These are phyloP conservation scores for Cladorrhinum sp. DNA, from an alignment of 2,329 filamentous ascomycete genomes.

Conservation along the genomic window DNA sequence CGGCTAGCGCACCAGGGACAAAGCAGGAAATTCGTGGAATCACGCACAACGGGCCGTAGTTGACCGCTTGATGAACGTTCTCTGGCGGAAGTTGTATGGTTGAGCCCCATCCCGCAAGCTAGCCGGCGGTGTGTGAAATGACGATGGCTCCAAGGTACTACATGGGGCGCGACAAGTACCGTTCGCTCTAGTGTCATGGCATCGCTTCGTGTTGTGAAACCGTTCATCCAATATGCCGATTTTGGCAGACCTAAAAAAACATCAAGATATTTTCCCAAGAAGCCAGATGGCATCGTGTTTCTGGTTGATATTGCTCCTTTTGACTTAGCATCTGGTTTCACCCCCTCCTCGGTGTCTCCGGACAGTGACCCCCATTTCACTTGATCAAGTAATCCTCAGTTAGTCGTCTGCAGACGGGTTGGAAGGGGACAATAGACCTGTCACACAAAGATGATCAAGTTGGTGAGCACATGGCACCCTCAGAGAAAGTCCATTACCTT, in stretches of 20 bases:
- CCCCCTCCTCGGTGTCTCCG: background rate
- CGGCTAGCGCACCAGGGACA: slow-evolving; percentile 12
- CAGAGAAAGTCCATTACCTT: slow-evolving; percentile 9
- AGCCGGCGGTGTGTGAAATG: background rate
- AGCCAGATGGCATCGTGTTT: slow-evolving; percentile 1
- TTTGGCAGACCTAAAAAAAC: background rate
- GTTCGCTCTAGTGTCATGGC: background rate
- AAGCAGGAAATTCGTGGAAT: background rate
- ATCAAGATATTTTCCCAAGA: background rate
- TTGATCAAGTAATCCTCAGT: background rate
- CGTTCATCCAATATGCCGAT: background rate
- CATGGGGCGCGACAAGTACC: background rate
- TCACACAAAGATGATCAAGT: background rate
- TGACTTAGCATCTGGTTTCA: background rate
- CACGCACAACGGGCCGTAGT: background rate
- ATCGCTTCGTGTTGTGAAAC: background rate
- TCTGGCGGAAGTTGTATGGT: background rate
- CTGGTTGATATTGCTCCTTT: background rate
- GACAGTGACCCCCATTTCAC: background rate
- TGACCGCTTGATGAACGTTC: background rate
- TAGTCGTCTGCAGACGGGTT: background rate
- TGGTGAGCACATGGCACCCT: slow-evolving; percentile 10
- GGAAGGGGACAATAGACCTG: background rate
- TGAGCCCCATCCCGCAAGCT: slow-evolving; percentile 1
- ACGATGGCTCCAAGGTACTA: background rate